A percentile compares a stretch with the other conserved stretches of the same genome.
Conservation (phyloP, 306 rosid species). For the Cicer cuneatum region DNA sequence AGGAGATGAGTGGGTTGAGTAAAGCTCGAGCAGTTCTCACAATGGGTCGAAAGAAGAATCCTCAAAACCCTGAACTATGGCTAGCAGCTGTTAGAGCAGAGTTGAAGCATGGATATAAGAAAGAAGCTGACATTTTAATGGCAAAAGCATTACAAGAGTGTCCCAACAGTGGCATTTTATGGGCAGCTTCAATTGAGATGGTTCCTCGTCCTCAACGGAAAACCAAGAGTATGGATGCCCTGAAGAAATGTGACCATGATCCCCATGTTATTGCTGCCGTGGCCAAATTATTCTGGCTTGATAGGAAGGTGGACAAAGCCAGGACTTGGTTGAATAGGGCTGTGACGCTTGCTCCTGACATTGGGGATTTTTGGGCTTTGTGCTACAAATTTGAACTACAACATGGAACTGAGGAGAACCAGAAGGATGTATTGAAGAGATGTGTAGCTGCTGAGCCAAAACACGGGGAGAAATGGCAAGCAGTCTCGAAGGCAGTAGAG, state of each 20-base stretch:
- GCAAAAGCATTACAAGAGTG: slow-evolving; percentile 93
- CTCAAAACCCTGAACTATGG: slow-evolving; percentile 92
- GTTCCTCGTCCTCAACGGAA: slow-evolving; percentile 92
- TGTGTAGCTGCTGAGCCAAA: slow-evolving; percentile 87
- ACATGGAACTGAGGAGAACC: slow-evolving; percentile 82
- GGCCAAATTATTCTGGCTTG: slow-evolving; percentile 87
- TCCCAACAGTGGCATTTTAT: slow-evolving; percentile 82
- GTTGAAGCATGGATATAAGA: slow-evolving; percentile 77
- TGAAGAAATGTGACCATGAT: slow-evolving; percentile 90
- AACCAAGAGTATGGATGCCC: slow-evolving; percentile 88
- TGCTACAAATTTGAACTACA: slow-evolving; percentile 90
- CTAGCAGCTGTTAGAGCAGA: slow-evolving; percentile 91
- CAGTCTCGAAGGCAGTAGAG: slow-evolving; percentile 82
- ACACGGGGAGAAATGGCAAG: slow-evolving; percentile 95
- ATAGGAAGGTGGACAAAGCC: slow-evolving; percentile 93
- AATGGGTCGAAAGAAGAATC: slow-evolving; percentile 87
- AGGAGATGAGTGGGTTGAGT: slow-evolving; percentile 81
- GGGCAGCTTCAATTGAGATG: slow-evolving; percentile 95
- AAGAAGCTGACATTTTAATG: slow-evolving; percentile 89
- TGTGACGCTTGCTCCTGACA: slow-evolving; percentile 86
- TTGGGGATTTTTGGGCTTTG: slow-evolving; percentile 93
- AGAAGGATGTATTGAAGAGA: slow-evolving; percentile 78
- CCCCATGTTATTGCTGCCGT: slow-evolving; percentile 86
- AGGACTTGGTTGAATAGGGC: slow-evolving; percentile 89
- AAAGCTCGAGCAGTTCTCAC: slow-evolving; percentile 93